phyloP scores from a whole-genome alignment of 1,284 basidiomycete genomes.

The Cystobasidium sp. region DNA sequence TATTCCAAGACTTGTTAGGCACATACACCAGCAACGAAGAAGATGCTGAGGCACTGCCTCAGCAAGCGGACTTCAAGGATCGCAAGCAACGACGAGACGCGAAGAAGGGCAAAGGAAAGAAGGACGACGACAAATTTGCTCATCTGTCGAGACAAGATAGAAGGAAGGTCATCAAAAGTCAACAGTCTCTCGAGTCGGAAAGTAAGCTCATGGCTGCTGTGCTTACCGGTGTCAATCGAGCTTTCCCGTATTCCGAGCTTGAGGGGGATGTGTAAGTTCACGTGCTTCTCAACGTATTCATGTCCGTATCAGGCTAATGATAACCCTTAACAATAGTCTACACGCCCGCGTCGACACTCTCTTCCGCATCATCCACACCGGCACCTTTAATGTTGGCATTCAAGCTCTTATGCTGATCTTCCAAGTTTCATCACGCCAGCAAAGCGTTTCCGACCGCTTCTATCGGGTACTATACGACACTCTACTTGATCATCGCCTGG shows the following conservation, averaged over 20 bases:
- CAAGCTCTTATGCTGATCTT: conserved; percentile 90
- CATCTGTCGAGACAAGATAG: conserved; percentile 52
- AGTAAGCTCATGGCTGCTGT: conserved; percentile 88
- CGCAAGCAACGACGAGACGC: conserved; percentile 49
- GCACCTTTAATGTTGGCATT: conserved; percentile 89
- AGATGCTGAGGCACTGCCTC: conserved; percentile 48
- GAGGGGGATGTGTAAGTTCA: conserved; percentile 64
- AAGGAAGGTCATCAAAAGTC: conserved; percentile 59
- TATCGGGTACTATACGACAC: conserved; percentile 90
- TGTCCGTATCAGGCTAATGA: background rate
- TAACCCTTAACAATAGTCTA: conserved; percentile 62
- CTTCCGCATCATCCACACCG: conserved; percentile 91
- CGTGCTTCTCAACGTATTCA: background rate
- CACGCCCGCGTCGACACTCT: conserved; percentile 88
- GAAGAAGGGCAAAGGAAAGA: conserved; percentile 46
- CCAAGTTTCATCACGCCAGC: conserved; percentile 41
- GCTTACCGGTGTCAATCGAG: conserved; percentile 92
- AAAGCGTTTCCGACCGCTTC: conserved; percentile 76
- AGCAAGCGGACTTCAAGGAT: conserved; percentile 42
- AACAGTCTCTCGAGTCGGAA: conserved; percentile 77
- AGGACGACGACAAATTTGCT: conserved; percentile 53
- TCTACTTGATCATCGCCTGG: conserved; percentile 79
- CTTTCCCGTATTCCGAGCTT: conserved; percentile 85
- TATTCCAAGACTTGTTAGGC: conserved; percentile 86
- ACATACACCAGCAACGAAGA: conserved; percentile 45